These are phyloP conservation scores for Forsythia viridissima DNA, from an alignment of 257 asterid species.

Conservation along the genomic window DNA sequence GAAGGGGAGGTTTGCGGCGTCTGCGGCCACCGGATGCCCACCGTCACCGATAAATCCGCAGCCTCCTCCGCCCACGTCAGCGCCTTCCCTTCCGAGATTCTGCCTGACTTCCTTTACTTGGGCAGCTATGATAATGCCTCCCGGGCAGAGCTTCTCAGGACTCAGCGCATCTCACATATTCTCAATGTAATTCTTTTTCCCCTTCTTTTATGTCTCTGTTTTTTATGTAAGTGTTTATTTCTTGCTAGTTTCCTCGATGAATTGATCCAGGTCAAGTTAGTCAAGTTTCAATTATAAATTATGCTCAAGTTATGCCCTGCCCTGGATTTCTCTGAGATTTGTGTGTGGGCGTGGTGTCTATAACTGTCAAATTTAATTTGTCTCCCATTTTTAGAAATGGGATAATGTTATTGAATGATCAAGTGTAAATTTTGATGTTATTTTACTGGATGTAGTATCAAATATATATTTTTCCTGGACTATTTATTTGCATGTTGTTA, in stretches of 20 bases:
- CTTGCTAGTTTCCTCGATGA: neutral
- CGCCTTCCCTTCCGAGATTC: constrained; percentile 95
- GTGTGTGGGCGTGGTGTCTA: no score
- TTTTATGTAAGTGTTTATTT: neutral
- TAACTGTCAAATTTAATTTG: no score
- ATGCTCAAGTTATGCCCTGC: neutral
- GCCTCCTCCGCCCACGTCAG: constrained; percentile 56
- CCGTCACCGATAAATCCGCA: constrained; percentile 43
- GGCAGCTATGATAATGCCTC: constrained; percentile 96
- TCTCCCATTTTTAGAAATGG: no score
- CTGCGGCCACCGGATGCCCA: constrained; percentile 87
- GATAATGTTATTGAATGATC: no score
- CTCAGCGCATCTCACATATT: constrained; percentile 87
- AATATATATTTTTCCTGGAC: no score
- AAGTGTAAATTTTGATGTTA: no score
- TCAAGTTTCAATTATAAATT: no score
- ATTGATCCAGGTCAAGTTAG: neutral
- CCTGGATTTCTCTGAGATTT: no score
- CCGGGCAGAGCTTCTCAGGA: constrained; percentile 86
- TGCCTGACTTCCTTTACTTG: constrained; percentile 85
- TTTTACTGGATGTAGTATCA: no score
- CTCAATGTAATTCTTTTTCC: constrained; percentile 60
- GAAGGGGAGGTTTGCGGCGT: constrained; percentile 88
- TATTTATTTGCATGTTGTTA: no score
- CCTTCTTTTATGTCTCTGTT: neutral